Evolutionary conservation across 169 alveolate species (phyloP).

Genomic region (Toxoplasma gondii): DNA sequence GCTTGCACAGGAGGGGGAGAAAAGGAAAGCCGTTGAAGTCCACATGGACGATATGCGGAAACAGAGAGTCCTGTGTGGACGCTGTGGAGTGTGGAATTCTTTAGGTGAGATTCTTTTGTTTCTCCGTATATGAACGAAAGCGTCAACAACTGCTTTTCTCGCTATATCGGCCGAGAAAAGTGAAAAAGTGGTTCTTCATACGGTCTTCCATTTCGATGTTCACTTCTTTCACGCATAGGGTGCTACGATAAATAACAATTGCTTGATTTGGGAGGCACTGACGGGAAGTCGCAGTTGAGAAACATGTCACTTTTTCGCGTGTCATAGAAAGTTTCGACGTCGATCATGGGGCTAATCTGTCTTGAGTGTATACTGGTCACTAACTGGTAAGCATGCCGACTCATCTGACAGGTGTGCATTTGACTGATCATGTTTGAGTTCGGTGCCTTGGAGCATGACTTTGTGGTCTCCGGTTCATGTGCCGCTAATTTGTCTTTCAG

Average conservation of each 20-base stretch:
- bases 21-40: conserved; percentile 8
- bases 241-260: not conserved
- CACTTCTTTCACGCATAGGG: not conserved
- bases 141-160: not conserved
- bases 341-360: too few relatives aligned
- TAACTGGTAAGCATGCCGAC: too few relatives aligned
- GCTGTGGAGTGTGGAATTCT: conserved; percentile 28
- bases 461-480: too few relatives aligned
- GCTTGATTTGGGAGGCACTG: not conserved
- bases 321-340: too few relatives aligned
- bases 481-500: not conserved
- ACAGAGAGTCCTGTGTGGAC: conserved; percentile 15
- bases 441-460: too few relatives aligned
- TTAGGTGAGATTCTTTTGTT: not conserved
- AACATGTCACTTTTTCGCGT: too few relatives aligned
- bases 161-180: not conserved
- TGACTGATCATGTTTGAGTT: too few relatives aligned
- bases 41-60: conserved; percentile 14
- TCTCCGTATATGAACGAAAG: too few relatives aligned
- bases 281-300: too few relatives aligned
- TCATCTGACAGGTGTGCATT: too few relatives aligned
- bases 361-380: too few relatives aligned
- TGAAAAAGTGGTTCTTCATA: not conserved
- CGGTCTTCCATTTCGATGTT: not conserved
- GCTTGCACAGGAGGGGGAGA: conserved; percentile 23